phyloP scores from a whole-genome alignment of 2,329 filamentous ascomycete genomes.

The Nemania sp. region DNA sequence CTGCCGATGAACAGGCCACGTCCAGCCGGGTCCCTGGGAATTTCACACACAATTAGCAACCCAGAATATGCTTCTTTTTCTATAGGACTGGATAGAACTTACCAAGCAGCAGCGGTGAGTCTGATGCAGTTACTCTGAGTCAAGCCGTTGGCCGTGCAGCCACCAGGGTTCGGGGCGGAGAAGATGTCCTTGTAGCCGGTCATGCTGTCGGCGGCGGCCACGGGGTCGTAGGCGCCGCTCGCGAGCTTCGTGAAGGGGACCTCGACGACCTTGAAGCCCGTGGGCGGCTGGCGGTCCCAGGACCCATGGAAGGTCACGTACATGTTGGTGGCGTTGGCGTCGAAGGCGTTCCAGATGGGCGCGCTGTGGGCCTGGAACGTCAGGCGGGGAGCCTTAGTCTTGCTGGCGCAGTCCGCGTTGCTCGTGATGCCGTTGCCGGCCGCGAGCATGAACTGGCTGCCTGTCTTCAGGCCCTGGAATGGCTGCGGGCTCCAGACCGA shows the following conservation, averaged over 20 bases:
- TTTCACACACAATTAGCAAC: not conserved
- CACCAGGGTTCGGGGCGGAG: slow-evolving; percentile 50
- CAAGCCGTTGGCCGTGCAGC: slow-evolving; percentile 52
- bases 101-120: slow-evolving; percentile 51
- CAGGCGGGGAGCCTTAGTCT: slow-evolving; percentile 57
- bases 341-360: slow-evolving; percentile 71
- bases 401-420: slow-evolving; percentile 41
- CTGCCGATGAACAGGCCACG: slow-evolving; percentile 54
- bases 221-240: slow-evolving; percentile 49
- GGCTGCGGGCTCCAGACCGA: slow-evolving; percentile 63
- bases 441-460: slow-evolving; percentile 41
- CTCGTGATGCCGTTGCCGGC: slow-evolving; percentile 35
- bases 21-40: slow-evolving; percentile 50
- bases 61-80: not conserved
- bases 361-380: slow-evolving; percentile 70
- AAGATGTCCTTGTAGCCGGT: slow-evolving; percentile 51
- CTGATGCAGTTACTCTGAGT: slow-evolving; percentile 54
- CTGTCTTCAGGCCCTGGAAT: slow-evolving; percentile 43
- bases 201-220: slow-evolving; percentile 47
- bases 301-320: slow-evolving; percentile 73
- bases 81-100: slow-evolving; percentile 14
- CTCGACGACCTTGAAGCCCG: slow-evolving; percentile 55
- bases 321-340: slow-evolving; percentile 61
- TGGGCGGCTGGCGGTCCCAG: slow-evolving; percentile 59
- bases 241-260: slow-evolving; percentile 51